These are phyloP conservation scores for Backusella psychrophila DNA, from an alignment of 192 early-diverging fungal genomes.

Conservation along the genomic window DNA sequence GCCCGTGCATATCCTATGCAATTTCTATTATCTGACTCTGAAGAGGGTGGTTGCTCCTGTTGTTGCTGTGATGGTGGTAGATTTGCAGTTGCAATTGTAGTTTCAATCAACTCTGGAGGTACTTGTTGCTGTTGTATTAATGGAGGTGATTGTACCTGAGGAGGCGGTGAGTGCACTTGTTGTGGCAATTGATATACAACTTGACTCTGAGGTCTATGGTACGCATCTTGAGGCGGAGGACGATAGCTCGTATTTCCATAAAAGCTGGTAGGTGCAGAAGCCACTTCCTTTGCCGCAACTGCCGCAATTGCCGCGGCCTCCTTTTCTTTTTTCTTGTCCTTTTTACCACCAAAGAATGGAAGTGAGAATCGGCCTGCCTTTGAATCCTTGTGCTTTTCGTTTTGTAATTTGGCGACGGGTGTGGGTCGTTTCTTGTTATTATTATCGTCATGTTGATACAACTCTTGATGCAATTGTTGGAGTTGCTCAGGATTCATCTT, in stretches of 20 bases:
- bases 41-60: not conserved
- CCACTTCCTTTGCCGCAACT: not conserved
- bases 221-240: not conserved
- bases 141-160: not conserved
- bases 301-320: not conserved
- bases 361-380: not conserved
- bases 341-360: conserved; percentile 14
- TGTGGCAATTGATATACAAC: not conserved
- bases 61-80: not conserved
- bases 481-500: not conserved
- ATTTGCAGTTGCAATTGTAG: not conserved
- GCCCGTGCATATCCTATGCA: conserved; percentile 18
- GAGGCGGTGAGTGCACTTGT: not conserved
- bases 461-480: not conserved
- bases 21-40: not conserved
- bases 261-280: not conserved
- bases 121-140: not conserved
- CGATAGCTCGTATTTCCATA: not conserved
- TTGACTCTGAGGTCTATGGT: conserved; percentile 6
- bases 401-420: not conserved
- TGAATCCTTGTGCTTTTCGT: not conserved
- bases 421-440: not conserved
- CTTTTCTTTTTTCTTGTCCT: conserved; percentile 12
- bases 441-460: not conserved
- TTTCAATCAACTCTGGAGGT: not conserved